phyloP scores from a whole-genome alignment of 495 filamentous ascomycete species.

The Podospora conica region DNA sequence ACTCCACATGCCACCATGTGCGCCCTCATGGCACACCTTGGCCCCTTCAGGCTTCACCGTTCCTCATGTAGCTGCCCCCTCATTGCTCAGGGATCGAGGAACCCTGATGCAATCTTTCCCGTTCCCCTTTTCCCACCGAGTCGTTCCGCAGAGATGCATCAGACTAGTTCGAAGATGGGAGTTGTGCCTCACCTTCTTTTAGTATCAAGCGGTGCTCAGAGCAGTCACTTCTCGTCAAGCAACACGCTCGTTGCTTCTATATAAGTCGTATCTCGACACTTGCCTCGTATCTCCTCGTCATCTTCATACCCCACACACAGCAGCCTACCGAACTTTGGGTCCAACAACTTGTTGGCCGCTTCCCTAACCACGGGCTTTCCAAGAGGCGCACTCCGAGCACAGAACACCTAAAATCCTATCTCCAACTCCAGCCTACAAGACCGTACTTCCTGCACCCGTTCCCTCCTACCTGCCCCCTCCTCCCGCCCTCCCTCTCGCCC shows the following conservation, averaged over 20 bases:
- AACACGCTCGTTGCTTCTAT: not conserved
- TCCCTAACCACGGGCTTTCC: not conserved
- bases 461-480: not conserved
- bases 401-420: not conserved
- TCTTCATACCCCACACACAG: not conserved
- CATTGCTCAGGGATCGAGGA: not conserved
- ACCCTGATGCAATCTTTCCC: not conserved
- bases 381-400: not conserved
- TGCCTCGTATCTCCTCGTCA: not conserved
- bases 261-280: not conserved
- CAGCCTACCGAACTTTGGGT: not conserved
- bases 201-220: not conserved
- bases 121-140: not conserved
- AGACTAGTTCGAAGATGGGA: not conserved
- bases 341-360: not conserved
- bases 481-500: too few relatives aligned
- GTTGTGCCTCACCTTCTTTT: not conserved
- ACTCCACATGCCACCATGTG: not conserved
- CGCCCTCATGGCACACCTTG: not conserved
- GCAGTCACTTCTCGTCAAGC: not conserved
- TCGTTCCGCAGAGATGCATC: not conserved
- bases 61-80: not conserved
- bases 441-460: not conserved
- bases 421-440: not conserved
- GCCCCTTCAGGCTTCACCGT: not conserved